phyloP scores from a whole-genome alignment of 2,329 filamentous ascomycete species.

The Claviceps digitariae region DNA sequence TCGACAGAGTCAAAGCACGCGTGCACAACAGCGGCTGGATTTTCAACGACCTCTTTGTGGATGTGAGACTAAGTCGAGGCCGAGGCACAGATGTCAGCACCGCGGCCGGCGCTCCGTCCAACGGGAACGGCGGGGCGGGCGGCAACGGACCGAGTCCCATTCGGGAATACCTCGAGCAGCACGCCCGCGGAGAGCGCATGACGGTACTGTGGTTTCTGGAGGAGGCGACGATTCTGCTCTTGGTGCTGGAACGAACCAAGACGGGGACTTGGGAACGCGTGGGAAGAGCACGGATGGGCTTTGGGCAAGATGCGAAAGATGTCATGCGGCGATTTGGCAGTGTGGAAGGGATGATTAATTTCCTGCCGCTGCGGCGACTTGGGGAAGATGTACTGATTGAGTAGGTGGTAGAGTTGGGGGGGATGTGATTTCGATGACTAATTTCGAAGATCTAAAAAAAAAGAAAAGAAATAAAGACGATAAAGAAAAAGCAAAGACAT shows the following conservation, averaged over 20 bases:
- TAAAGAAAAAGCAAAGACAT: no score
- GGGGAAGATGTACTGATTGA: conserved; percentile 21
- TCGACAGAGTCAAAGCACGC: conserved; percentile 21
- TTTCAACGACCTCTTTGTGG: conserved; percentile 22
- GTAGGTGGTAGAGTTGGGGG: conserved; percentile 5
- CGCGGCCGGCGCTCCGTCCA: not conserved
- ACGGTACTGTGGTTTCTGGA: conserved; percentile 23
- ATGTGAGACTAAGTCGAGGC: conserved; percentile 19
- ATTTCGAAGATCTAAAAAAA: not conserved
- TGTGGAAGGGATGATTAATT: conserved; percentile 19
- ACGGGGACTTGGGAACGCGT: conserved; percentile 19
- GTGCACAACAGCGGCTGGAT: conserved; percentile 19
- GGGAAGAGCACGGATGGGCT: conserved; percentile 22
- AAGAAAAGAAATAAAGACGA: not conserved
- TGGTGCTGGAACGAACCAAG: conserved; percentile 17
- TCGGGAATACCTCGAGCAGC: conserved; percentile 20
- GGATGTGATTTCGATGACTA: no score
- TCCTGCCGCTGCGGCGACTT: conserved; percentile 18
- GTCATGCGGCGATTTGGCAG: conserved; percentile 17
- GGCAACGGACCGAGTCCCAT: conserved; percentile 10
- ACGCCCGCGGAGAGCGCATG: conserved; percentile 22
- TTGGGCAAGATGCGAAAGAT: conserved; percentile 19
- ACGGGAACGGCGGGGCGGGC: not conserved
- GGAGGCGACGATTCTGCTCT: conserved; percentile 19
- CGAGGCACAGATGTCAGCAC: conserved; percentile 4